Percentiles rank a stretch among this genome's conserved stretches.
Conservation (phyloP, 169 alveolate species). For the Plasmodium berghei region DNA sequence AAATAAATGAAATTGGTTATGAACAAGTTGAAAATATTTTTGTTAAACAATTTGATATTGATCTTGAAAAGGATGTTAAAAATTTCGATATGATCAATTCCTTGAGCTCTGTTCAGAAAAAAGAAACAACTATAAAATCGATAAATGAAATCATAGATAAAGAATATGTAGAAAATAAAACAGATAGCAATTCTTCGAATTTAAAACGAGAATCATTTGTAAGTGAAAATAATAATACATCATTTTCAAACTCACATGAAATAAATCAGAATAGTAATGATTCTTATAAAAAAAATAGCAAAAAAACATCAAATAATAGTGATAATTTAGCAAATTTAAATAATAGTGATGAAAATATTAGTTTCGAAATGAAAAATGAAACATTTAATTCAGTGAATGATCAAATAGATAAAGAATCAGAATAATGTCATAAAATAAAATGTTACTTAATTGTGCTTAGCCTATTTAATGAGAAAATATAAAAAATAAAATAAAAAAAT, state of each 20-base stretch:
- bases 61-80: constrained; percentile 57
- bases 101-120: background rate
- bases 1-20: constrained; percentile 70
- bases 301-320: constrained; percentile 15
- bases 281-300: constrained; percentile 22
- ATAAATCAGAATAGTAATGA: constrained; percentile 4
- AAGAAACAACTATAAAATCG: background rate
- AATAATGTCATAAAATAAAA: too few species aligned
- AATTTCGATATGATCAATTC: constrained; percentile 30
- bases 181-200: background rate
- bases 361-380: background rate
- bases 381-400: background rate
- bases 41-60: constrained; percentile 63
- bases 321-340: constrained; percentile 1
- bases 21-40: constrained; percentile 67
- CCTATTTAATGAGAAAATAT: too few species aligned
- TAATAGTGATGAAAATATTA: constrained; percentile 1
- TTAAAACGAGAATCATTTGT: background rate
- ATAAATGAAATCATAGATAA: background rate
- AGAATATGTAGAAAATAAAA: background rate
- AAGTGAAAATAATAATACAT: background rate
- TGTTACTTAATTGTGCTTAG: too few species aligned
- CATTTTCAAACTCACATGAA: background rate
- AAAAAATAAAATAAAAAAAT: too few species aligned
- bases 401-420: background rate